Evolutionary conservation across 2,329 filamentous ascomycete species (phyloP).

Genomic region (Colletotrichum simmondsii): DNA sequence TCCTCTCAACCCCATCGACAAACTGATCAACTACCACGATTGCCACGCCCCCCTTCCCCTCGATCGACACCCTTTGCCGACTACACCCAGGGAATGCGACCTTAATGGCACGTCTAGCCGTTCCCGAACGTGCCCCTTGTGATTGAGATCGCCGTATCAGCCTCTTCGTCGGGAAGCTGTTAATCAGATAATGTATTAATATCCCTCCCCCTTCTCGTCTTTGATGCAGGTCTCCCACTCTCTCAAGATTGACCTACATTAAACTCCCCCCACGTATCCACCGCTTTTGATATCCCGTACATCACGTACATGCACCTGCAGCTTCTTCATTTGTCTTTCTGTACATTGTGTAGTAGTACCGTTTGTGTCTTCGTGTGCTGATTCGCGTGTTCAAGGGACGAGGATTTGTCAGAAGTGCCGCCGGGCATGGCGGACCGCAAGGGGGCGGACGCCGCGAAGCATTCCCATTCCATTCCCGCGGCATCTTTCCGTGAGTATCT

Average conservation of each 20-base stretch:
- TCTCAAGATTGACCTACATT: neutral
- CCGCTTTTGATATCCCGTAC: neutral
- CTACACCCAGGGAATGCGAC: constrained; percentile 23
- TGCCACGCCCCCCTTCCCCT: neutral
- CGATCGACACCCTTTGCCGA: constrained; percentile 9
- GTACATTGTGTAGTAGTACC: constrained; percentile 7
- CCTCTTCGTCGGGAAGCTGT: constrained; percentile 17
- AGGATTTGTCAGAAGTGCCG: constrained; percentile 3
- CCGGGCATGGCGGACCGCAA: constrained; percentile 34
- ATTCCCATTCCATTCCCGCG: constrained; percentile 52
- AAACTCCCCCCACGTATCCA: neutral
- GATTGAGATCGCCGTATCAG: constrained; percentile 11
- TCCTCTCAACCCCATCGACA: neutral
- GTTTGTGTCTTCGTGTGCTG: neutral
- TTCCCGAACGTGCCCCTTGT: neutral
- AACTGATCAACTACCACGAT: neutral
- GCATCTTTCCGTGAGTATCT: constrained; percentile 62
- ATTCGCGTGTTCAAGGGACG: constrained; percentile 3
- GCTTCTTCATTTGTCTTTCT: neutral
- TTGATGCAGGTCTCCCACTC: constrained; percentile 6
- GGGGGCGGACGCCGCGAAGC: constrained; percentile 22
- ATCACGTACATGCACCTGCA: neutral
- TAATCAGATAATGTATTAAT: constrained; percentile 26
- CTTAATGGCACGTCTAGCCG: constrained; percentile 30
- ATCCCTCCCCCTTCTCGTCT: neutral